Evolutionary conservation across 2,329 filamentous ascomycete species (phyloP).

Genomic region (Fusarium cicatricum): DNA sequence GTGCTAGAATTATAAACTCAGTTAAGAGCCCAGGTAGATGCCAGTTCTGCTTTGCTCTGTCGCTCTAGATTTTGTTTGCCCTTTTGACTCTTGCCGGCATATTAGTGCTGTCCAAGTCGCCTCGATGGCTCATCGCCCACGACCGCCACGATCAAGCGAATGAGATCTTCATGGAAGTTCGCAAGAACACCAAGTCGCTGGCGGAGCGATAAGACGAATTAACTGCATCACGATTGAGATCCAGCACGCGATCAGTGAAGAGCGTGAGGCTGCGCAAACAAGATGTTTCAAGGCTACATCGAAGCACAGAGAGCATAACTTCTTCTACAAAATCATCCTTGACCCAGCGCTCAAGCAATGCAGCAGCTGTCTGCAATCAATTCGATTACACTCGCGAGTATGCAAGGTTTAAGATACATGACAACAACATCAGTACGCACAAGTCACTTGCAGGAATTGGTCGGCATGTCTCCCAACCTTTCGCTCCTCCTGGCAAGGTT

Average conservation of each 20-base stretch:
- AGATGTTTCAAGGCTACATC: conserved; percentile 48
- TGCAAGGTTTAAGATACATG: no score
- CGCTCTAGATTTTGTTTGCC: conserved; percentile 54
- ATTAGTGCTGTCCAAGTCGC: conserved; percentile 54
- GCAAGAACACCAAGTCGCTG: conserved; percentile 39
- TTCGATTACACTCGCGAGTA: conserved; percentile 44
- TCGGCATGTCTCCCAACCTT: conserved; percentile 53
- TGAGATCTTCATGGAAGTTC: conserved; percentile 45
- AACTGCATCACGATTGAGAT: conserved; percentile 47
- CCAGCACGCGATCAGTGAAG: conserved; percentile 50
- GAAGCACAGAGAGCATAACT: conserved; percentile 54
- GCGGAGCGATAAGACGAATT: conserved; percentile 38
- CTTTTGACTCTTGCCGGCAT: conserved; percentile 47
- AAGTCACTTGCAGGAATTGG: conserved; percentile 54
- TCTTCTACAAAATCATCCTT: conserved; percentile 50
- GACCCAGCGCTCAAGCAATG: conserved; percentile 56
- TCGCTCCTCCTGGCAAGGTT: conserved; percentile 63
- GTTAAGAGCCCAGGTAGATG: no score
- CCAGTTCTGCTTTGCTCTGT: conserved; percentile 56
- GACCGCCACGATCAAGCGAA: conserved; percentile 54
- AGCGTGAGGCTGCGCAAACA: conserved; percentile 48
- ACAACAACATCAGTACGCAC: conserved; percentile 42
- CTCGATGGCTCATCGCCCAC: conserved; percentile 51
- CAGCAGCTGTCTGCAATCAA: conserved; percentile 50
- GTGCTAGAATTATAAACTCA: no score